A percentile compares a stretch with the other conserved stretches of the same genome.
Conservation (phyloP, 148 eudicot species). For the Simmondsia chinensis region DNA sequence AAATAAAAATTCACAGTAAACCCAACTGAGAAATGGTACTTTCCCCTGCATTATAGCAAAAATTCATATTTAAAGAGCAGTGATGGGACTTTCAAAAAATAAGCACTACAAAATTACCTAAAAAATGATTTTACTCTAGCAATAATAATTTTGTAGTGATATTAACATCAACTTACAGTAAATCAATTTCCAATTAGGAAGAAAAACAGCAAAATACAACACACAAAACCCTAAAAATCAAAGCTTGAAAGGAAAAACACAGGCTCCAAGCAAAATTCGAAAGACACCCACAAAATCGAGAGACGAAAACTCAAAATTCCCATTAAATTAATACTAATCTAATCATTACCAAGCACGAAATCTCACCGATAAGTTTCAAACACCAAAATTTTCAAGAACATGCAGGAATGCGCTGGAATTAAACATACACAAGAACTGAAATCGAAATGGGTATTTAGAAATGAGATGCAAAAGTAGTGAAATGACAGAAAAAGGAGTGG, state of each 20-base stretch:
- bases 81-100: no score
- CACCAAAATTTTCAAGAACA: neutral
- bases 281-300: conserved; percentile 4
- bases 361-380: neutral
- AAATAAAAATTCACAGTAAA: conserved; percentile 1
- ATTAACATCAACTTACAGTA: no score
- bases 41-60: no score
- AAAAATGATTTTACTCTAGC: no score
- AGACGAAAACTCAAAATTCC: neutral
- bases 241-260: conserved; percentile 1
- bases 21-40: neutral
- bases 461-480: neutral
- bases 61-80: no score
- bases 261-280: conserved; percentile 1
- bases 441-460: neutral
- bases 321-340: neutral
- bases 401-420: neutral
- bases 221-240: neutral
- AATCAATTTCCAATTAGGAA: neutral
- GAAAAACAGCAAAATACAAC: no score
- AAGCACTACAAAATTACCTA: no score
- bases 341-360: conserved; percentile 1
- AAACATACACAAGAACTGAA: neutral
- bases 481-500: neutral
- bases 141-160: no score